A percentile compares a stretch with the other conserved stretches of the same genome.
These are phyloP conservation scores for Aristolochia fimbriata DNA, from an alignment of 164 flowering plant genomes.

Conservation along the genomic window DNA sequence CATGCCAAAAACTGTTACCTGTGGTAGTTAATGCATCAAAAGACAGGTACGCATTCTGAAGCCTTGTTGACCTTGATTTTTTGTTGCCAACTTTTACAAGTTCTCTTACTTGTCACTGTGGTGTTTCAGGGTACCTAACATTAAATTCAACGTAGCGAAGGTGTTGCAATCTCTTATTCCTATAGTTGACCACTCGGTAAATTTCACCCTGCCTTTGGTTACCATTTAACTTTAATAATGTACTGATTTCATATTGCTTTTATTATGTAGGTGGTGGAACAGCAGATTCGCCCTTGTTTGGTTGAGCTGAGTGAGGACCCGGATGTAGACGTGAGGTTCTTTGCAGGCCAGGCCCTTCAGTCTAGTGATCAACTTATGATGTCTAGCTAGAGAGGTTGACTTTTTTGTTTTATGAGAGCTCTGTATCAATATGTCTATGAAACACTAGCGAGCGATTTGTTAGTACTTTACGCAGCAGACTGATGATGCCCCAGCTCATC, in stretches of 20 bases:
- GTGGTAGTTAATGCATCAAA: slow-evolving; percentile 64
- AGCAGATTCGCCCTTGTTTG: slow-evolving; percentile 66
- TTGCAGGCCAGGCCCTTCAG: slow-evolving; percentile 74
- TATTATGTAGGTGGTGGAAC: slow-evolving; percentile 66
- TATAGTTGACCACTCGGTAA: slow-evolving; percentile 79
- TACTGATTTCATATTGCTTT: neutral
- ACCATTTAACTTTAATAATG: too few relatives aligned
- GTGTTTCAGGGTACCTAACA: slow-evolving; percentile 67
- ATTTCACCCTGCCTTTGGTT: slow-evolving; percentile 10
- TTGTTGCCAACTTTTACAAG: neutral
- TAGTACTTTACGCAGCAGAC: too few relatives aligned
- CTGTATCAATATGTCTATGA: slow-evolving; percentile 3
- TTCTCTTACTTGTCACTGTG: neutral
- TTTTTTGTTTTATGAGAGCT: neutral
- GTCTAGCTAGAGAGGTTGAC: slow-evolving; percentile 23
- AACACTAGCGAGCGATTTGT: neutral
- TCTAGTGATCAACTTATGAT: slow-evolving; percentile 71
- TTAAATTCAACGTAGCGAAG: slow-evolving; percentile 93
- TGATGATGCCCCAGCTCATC: too few relatives aligned
- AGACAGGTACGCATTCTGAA: slow-evolving; percentile 47
- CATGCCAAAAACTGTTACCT: slow-evolving; percentile 74
- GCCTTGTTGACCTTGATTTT: neutral
- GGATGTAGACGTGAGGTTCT: slow-evolving; percentile 88
- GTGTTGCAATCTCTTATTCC: slow-evolving; percentile 87
- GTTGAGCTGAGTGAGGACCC: slow-evolving; percentile 87